phyloP scores from a whole-genome alignment of 139 green algal species.

The Closterium sp. region DNA sequence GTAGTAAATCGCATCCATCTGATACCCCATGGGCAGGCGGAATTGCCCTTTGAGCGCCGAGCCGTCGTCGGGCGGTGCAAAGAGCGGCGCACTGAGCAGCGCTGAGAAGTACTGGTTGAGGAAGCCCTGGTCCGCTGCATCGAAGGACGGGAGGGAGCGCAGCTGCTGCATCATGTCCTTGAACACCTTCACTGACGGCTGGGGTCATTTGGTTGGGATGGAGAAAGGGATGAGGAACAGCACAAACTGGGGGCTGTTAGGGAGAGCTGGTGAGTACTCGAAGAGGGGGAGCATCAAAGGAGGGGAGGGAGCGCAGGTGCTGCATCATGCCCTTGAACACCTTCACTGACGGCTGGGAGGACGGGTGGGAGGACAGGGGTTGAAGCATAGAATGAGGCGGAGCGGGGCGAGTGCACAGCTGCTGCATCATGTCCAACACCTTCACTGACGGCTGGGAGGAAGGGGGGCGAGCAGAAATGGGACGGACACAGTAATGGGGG shows the following conservation, averaged over 20 bases:
- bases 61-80: background rate
- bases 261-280: conserved; percentile 30
- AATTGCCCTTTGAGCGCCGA: conserved; percentile 15
- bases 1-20: conserved; percentile 48
- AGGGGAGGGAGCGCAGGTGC: background rate
- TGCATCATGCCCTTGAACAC: conserved; percentile 23
- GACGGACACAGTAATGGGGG: background rate
- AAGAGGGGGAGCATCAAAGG: conserved; percentile 34
- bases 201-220: background rate
- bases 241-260: too few relatives aligned
- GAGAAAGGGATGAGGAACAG: too few relatives aligned
- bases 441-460: background rate
- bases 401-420: background rate
- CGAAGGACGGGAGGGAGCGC: background rate
- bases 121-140: conserved; percentile 49
- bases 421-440: conserved; percentile 24
- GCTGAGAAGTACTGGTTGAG: conserved; percentile 26
- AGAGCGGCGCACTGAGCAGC: conserved; percentile 28
- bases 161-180: conserved; percentile 30
- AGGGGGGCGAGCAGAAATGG: background rate
- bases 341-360: background rate
- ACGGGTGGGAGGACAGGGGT: background rate
- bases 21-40: conserved; percentile 46
- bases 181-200: background rate
- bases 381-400: background rate